Evolutionary conservation across 1,139 yeast genomes (phyloP).

Genomic region (Candida sp.): DNA sequence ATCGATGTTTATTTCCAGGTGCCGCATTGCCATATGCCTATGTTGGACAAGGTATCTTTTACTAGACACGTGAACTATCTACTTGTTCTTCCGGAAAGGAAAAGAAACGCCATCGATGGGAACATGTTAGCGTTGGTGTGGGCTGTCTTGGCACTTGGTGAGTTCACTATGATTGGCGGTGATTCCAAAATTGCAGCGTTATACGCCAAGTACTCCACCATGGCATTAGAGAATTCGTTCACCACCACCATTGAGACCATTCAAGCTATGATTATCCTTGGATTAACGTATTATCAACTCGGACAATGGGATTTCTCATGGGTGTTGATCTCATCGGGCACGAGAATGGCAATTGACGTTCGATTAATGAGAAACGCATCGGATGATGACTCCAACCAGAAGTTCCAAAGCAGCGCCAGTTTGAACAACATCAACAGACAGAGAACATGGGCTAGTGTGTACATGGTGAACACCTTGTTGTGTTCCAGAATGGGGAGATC

Average conservation of each 20-base stretch:
- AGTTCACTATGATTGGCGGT: constrained; percentile 13
- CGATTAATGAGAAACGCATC: constrained; percentile 22
- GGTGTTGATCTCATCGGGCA: constrained; percentile 25
- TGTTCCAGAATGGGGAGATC: constrained; percentile 28
- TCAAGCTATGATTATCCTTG: constrained; percentile 26
- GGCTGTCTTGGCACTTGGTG: constrained; percentile 25
- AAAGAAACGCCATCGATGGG: constrained; percentile 18
- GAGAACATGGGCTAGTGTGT: constrained; percentile 29
- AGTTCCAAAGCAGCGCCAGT: constrained; percentile 10
- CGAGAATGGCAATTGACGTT: constrained; percentile 31
- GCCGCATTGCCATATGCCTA: constrained; percentile 25
- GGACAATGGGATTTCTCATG: constrained; percentile 31
- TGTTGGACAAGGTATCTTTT: constrained; percentile 23
- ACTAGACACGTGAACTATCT: constrained; percentile 15
- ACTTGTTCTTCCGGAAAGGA: neutral
- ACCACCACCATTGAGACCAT: constrained; percentile 28
- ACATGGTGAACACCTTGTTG: constrained; percentile 23
- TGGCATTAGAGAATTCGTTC: constrained; percentile 26
- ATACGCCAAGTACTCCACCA: constrained; percentile 24
- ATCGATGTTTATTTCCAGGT: constrained; percentile 22
- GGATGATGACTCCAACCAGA: constrained; percentile 13
- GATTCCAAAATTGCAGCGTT: constrained; percentile 10
- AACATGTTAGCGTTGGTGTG: constrained; percentile 25
- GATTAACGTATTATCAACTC: constrained; percentile 23
- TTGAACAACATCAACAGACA: constrained; percentile 22